Conservation (phyloP, 2,329 filamentous ascomycete genomes). For the Penicillium corylophilum region DNA sequence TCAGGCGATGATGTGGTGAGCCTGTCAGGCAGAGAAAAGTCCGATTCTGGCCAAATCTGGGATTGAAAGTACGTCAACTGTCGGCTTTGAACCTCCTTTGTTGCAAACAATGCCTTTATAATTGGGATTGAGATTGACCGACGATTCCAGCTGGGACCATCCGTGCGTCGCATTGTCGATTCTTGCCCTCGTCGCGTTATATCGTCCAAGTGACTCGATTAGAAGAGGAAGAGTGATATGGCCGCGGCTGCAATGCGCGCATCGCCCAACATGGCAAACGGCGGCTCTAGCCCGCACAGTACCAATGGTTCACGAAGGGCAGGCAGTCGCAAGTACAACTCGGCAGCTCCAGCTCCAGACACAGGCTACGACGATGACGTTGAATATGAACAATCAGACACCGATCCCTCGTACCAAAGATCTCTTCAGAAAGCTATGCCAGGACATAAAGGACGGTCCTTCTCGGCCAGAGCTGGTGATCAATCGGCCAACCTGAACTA, state of each 20-base stretch:
- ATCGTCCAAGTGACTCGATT: neutral
- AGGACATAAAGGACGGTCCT: constrained; percentile 8
- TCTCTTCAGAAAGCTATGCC: constrained; percentile 1
- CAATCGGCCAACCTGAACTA: constrained; percentile 16
- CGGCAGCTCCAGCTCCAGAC: neutral
- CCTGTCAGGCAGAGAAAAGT: constrained; percentile 9
- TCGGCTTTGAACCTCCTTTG: neutral
- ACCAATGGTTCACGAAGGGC: constrained; percentile 10
- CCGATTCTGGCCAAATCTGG: neutral
- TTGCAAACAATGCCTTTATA: constrained; percentile 5
- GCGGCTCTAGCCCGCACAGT: constrained; percentile 4
- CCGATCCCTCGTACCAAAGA: neutral
- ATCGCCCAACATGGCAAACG: constrained; percentile 22
- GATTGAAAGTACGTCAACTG: constrained; percentile 8
- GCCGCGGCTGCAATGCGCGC: constrained; percentile 14
- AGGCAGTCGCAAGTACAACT: constrained; percentile 11
- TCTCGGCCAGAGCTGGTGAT: constrained; percentile 18
- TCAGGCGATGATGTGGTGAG: constrained; percentile 17
- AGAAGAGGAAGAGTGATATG: constrained; percentile 7
- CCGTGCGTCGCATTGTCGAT: constrained; percentile 4
- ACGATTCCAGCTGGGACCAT: constrained; percentile 9
- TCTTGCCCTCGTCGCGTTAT: neutral
- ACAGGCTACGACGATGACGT: constrained; percentile 2
- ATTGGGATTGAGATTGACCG: constrained; percentile 10
- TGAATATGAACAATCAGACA: neutral